Conservation (phyloP, 164 flowering plant genomes). For the Piper longum region DNA sequence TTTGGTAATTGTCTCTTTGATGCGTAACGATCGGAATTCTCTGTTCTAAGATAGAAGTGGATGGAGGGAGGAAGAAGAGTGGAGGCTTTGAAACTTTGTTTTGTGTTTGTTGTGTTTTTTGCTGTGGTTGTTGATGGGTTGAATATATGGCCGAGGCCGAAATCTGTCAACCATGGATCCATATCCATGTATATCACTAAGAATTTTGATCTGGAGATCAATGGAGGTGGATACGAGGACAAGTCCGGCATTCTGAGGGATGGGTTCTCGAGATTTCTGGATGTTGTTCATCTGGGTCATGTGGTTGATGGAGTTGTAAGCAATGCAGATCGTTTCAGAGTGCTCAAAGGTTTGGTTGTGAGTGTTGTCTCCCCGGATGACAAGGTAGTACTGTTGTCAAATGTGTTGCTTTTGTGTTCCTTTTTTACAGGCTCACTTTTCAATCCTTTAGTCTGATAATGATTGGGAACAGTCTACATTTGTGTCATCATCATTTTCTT, state of each 20-base stretch:
- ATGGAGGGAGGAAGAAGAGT: not conserved
- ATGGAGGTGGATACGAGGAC: slow-evolving; percentile 40
- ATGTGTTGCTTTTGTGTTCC: too few relatives aligned
- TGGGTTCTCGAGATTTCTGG: slow-evolving; percentile 41
- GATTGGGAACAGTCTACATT: too few relatives aligned
- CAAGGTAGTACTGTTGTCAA: slow-evolving; percentile 29
- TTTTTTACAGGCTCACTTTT: too few relatives aligned
- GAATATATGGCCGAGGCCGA: slow-evolving; percentile 79
- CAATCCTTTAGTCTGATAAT: too few relatives aligned
- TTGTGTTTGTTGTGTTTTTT: not conserved
- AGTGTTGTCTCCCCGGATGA: slow-evolving; percentile 36
- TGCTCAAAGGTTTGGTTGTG: slow-evolving; percentile 42
- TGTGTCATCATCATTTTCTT: too few relatives aligned
- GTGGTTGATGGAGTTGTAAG: slow-evolving; percentile 27
- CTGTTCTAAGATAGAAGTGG: not conserved
- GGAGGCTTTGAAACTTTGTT: not conserved
- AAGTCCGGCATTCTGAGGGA: slow-evolving; percentile 51
- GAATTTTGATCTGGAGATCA: slow-evolving; percentile 32
- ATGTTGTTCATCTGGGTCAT: slow-evolving; percentile 28
- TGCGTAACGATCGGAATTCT: not conserved
- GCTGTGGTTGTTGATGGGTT: slow-evolving; percentile 12
- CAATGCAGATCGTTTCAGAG: slow-evolving; percentile 4
- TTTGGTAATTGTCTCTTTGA: too few relatives aligned
- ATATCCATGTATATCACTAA: slow-evolving; percentile 23
- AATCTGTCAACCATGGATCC: slow-evolving; percentile 31